Percentiles rank a stretch among this genome's conserved stretches.
Evolutionary conservation across 208 protist genomes (phyloP).

Genomic region (Leishmania braziliensis): DNA sequence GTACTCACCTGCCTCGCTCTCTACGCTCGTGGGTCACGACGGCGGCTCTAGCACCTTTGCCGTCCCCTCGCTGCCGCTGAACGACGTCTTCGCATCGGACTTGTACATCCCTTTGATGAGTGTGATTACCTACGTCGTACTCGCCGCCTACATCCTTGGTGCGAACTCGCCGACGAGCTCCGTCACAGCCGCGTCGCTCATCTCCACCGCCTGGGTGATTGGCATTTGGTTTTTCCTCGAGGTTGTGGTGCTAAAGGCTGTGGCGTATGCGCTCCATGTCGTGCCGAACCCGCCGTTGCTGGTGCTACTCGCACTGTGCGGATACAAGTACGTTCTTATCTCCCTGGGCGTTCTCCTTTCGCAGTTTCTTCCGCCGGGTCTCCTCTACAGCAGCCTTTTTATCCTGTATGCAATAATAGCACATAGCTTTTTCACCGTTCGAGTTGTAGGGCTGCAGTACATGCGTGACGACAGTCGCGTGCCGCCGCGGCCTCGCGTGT

Average conservation of each 20-base stretch:
- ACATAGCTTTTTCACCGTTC: conserved; percentile 51
- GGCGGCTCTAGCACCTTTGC: conserved; percentile 8
- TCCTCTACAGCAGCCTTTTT: conserved; percentile 29
- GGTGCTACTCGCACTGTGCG: conserved; percentile 55
- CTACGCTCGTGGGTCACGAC: conserved; percentile 1
- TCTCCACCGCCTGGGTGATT: conserved; percentile 54
- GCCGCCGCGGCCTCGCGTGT: conserved; percentile 45
- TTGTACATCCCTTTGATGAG: conserved; percentile 90
- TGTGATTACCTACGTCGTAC: conserved; percentile 75
- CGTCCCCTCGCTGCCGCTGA: conserved; percentile 36
- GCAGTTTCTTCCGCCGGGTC: conserved; percentile 31
- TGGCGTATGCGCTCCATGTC: conserved; percentile 49
- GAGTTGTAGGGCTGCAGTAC: conserved; percentile 37
- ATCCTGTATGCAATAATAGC: conserved; percentile 50
- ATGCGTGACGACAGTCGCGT: conserved; percentile 44
- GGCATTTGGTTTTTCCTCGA: conserved; percentile 60
- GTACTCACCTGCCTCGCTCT: conserved; percentile 6
- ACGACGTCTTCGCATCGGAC: conserved; percentile 68
- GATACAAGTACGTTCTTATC: conserved; percentile 84
- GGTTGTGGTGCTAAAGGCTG: conserved; percentile 46
- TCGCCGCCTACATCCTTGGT: conserved; percentile 67
- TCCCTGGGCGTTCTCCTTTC: conserved; percentile 54
- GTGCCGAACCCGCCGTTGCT: conserved; percentile 41
- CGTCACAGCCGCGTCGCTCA: conserved; percentile 62
- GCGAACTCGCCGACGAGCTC: conserved; percentile 32